Conservation (phyloP, 1,284 basidiomycete genomes). For the Bondarzewia mesenterica region DNA sequence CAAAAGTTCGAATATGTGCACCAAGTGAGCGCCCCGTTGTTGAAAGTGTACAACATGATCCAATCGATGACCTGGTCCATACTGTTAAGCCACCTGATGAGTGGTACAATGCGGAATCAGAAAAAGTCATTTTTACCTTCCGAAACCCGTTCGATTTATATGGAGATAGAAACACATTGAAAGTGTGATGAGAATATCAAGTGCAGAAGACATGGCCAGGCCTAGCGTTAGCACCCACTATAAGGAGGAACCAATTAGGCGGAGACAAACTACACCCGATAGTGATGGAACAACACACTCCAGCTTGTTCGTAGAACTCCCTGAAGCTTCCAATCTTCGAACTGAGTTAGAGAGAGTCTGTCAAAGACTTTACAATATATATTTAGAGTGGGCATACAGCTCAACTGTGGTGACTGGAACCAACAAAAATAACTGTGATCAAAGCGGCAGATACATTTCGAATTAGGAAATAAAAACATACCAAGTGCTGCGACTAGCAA, state of each 20-base stretch:
- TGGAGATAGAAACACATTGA: slow-evolving; percentile 37
- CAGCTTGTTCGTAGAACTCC: neutral
- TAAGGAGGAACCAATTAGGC: neutral
- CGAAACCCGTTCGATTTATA: slow-evolving; percentile 23
- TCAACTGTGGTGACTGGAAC: slow-evolving; percentile 26
- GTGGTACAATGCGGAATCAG: neutral
- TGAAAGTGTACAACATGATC: slow-evolving; percentile 44
- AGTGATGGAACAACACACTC: too few relatives aligned
- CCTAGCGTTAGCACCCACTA: slow-evolving; percentile 47
- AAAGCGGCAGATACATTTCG: too few relatives aligned
- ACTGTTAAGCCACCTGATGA: slow-evolving; percentile 16
- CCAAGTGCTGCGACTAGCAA: slow-evolving; percentile 2
- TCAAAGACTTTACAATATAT: too few relatives aligned
- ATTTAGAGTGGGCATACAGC: slow-evolving; percentile 24
- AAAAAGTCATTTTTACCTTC: slow-evolving; percentile 7
- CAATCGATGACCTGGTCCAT: slow-evolving; percentile 42
- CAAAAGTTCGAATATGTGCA: slow-evolving; percentile 14
- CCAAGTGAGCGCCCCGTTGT: slow-evolving; percentile 44
- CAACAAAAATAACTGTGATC: too few relatives aligned
- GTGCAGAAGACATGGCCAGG: slow-evolving; percentile 34
- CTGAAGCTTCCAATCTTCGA: neutral
- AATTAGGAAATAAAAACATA: neutral
- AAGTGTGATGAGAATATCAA: slow-evolving; percentile 40
- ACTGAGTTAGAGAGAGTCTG: neutral
- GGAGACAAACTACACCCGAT: too few relatives aligned